phyloP scores from a whole-genome alignment of 768 basidiomycete species.

The Strobilomyces confusus region DNA sequence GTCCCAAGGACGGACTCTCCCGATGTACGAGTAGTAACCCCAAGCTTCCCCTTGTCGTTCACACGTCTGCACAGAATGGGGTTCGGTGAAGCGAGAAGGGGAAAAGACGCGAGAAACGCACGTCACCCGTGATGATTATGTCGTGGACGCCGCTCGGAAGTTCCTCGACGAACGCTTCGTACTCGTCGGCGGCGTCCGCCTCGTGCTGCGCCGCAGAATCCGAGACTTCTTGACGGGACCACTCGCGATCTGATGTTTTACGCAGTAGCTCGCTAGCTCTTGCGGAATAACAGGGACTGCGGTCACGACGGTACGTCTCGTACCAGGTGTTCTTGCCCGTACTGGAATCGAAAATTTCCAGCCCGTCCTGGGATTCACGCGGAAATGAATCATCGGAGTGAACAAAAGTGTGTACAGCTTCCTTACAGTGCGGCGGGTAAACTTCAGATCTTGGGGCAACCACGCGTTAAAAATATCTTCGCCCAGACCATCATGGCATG shows the following conservation, averaged over 20 bases:
- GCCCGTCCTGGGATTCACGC: constrained; percentile 33
- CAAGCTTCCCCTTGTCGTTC: constrained; percentile 45
- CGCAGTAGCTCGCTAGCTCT: constrained; percentile 29
- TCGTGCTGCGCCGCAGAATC: constrained; percentile 14
- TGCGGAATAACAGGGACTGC: constrained; percentile 35
- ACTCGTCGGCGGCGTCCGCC: constrained; percentile 35
- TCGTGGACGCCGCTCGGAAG: constrained; percentile 42
- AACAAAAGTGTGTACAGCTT: neutral
- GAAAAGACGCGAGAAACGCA: constrained; percentile 19
- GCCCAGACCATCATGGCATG: constrained; percentile 32
- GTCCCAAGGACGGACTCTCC: constrained; percentile 51
- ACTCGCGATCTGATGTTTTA: constrained; percentile 13
- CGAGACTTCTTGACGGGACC: constrained; percentile 24
- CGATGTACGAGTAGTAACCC: constrained; percentile 44
- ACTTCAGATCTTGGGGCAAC: constrained; percentile 37
- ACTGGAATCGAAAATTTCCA: constrained; percentile 41
- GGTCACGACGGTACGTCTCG: constrained; percentile 41
- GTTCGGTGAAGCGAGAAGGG: neutral
- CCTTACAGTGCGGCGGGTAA: constrained; percentile 35
- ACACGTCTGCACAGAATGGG: constrained; percentile 33
- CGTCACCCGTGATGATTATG: constrained; percentile 51
- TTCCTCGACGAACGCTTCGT: constrained; percentile 37
- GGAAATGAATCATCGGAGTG: constrained; percentile 10
- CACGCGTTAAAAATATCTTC: constrained; percentile 48
- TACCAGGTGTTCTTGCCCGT: constrained; percentile 39